phyloP scores from a whole-genome alignment of 2,329 filamentous ascomycete genomes.

The Tolypocladium album region DNA sequence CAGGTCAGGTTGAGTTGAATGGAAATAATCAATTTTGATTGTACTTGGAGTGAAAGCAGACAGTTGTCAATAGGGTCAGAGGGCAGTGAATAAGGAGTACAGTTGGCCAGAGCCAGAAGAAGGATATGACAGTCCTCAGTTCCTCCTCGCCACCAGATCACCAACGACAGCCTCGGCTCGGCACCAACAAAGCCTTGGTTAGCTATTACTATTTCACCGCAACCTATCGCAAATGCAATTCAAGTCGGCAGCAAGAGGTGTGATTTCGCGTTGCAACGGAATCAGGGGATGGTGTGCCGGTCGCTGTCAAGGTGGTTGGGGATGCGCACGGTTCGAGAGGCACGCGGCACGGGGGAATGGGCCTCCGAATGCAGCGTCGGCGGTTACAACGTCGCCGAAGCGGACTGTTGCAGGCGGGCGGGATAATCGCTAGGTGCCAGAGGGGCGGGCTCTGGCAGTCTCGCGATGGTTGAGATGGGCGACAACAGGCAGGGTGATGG shows the following conservation, averaged over 20 bases:
- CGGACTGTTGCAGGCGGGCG: not conserved
- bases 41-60: slow-evolving; percentile 25
- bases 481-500: not conserved
- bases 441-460: not conserved
- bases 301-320: not conserved
- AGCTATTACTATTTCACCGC: slow-evolving; percentile 9
- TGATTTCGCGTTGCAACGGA: not conserved
- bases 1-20: slow-evolving; percentile 20
- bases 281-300: not conserved
- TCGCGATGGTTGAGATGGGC: not conserved
- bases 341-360: not conserved
- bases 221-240: slow-evolving; percentile 3
- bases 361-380: not conserved
- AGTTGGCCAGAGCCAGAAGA: slow-evolving; percentile 24
- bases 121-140: slow-evolving; percentile 19
- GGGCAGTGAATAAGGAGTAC: slow-evolving; percentile 29
- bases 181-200: slow-evolving; percentile 17
- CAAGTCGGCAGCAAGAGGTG: not conserved
- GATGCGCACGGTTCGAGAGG: not conserved
- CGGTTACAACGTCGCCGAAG: not conserved
- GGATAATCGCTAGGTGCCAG: not conserved
- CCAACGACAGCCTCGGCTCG: slow-evolving; percentile 18
- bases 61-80: slow-evolving; percentile 22
- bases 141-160: slow-evolving; percentile 26
- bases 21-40: slow-evolving; percentile 44